These are phyloP conservation scores for Microstegium vimineum DNA, from an alignment of 176 grass and related monocot species.

Conservation along the genomic window DNA sequence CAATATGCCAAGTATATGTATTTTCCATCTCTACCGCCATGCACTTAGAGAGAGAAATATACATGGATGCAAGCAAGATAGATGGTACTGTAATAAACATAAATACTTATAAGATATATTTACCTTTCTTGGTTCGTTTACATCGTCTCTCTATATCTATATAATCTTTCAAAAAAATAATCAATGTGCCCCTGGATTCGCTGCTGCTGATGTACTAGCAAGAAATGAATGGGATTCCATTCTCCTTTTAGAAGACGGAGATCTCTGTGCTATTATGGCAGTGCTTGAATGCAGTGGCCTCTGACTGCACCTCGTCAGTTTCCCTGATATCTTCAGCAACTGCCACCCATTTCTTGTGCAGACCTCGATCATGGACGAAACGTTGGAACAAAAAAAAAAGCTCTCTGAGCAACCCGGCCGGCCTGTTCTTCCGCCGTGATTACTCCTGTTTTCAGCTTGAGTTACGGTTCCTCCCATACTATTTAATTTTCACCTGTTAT, in stretches of 20 bases:
- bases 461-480: not conserved
- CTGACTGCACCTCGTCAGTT: not conserved
- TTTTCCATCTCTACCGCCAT: not conserved
- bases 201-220: not conserved
- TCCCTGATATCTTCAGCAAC: not conserved
- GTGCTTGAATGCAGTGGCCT: not conserved
- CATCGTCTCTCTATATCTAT: not conserved
- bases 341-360: not conserved
- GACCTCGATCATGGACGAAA: not conserved
- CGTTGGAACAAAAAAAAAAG: not conserved
- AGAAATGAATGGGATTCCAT: conserved; percentile 11
- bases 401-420: not conserved
- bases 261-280: not conserved
- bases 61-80: not conserved
- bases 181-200: not conserved
- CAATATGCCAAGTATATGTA: not conserved
- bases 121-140: not conserved
- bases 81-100: not conserved
- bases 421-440: not conserved
- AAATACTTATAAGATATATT: not conserved
- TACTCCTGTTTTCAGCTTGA: not conserved
- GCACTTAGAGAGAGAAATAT: not conserved
- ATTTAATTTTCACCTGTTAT: not conserved
- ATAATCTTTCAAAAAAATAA: not conserved
- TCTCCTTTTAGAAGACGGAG: not conserved